Evolutionary conservation across 23 red algal species (phyloP).

Genomic region (Agarophyton chilense): DNA sequence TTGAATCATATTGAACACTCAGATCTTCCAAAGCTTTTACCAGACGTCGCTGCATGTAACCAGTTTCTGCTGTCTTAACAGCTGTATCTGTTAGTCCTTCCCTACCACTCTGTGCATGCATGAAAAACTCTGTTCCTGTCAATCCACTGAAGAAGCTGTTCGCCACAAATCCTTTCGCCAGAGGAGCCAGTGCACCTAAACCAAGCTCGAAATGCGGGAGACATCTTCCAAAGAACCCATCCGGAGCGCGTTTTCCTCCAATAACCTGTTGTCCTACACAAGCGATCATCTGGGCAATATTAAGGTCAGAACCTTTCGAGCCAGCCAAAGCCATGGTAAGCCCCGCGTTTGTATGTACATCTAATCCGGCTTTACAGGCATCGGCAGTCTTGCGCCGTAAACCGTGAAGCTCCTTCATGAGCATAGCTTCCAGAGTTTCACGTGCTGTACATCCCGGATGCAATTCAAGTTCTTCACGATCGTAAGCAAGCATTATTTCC

Average conservation of each 20-base stretch:
- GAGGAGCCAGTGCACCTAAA: slow-evolving; percentile 69
- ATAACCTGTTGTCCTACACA: slow-evolving; percentile 99
- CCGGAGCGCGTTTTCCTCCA: slow-evolving; percentile 81
- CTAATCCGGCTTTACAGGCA: slow-evolving; percentile 66
- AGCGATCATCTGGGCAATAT: slow-evolving; percentile 99
- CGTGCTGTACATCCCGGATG: slow-evolving; percentile 87
- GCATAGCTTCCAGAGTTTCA: slow-evolving; percentile 90
- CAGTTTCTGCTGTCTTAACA: slow-evolving; percentile 98
- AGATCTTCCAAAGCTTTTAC: slow-evolving; percentile 98
- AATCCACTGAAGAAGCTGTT: slow-evolving; percentile 97
- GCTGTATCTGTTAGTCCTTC: slow-evolving; percentile 99
- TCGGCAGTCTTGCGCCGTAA: slow-evolving; percentile 86
- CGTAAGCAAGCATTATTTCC: slow-evolving; percentile 63
- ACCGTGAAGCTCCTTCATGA: slow-evolving; percentile 78
- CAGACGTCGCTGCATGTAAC: slow-evolving; percentile 88
- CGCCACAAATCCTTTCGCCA: slow-evolving; percentile 95
- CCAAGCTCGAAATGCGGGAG: slow-evolving; percentile 95
- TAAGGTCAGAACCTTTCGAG: slow-evolving; percentile 95
- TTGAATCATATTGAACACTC: slow-evolving; percentile 91
- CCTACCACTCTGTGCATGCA: slow-evolving; percentile 95
- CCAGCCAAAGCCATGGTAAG: slow-evolving; percentile 96
- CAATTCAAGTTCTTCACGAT: slow-evolving; percentile 63
- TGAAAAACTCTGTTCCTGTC: slow-evolving; percentile 97
- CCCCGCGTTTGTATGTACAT: slow-evolving; percentile 75
- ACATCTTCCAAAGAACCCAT: slow-evolving; percentile 88